Conservation (phyloP, 2,329 filamentous ascomycete genomes). For the Scedosporium dehoogii region DNA sequence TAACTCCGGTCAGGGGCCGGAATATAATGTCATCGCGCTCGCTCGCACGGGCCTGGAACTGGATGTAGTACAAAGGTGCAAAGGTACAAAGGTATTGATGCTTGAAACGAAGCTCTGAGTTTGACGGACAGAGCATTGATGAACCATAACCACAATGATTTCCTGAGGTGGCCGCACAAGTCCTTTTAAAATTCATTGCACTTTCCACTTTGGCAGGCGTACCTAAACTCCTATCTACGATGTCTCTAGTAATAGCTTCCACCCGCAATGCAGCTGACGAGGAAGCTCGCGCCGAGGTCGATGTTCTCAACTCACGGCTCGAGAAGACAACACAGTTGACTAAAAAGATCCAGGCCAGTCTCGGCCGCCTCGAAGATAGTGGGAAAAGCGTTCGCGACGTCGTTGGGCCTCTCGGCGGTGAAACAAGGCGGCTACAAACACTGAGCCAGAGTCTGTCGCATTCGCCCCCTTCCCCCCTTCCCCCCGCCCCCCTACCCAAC, state of each 20-base stretch:
- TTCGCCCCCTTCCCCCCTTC: neutral
- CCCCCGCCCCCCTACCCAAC: neutral
- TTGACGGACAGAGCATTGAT: too few relatives aligned
- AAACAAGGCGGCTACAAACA: conserved; percentile 82
- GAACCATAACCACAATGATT: too few relatives aligned
- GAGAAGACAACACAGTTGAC: conserved; percentile 90
- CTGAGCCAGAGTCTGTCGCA: conserved; percentile 60
- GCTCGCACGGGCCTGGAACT: too few relatives aligned
- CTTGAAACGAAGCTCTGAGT: too few relatives aligned
- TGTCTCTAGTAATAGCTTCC: conserved; percentile 41
- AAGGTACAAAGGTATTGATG: too few relatives aligned
- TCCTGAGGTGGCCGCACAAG: too few relatives aligned
- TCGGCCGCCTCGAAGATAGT: conserved; percentile 73
- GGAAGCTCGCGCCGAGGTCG: conserved; percentile 59
- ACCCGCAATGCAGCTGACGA: conserved; percentile 48
- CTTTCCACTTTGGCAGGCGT: too few relatives aligned
- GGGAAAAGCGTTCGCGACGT: conserved; percentile 88
- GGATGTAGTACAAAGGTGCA: too few relatives aligned
- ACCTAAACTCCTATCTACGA: conserved; percentile 42
- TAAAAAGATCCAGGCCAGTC: conserved; percentile 87
- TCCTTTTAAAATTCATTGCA: too few relatives aligned
- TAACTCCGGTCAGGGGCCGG: neutral
- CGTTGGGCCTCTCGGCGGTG: conserved; percentile 83
- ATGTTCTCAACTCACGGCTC: conserved; percentile 62
- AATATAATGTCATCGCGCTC: neutral